phyloP scores from a whole-genome alignment of 345 rosid genomes.

The Chamaenerion angustifolium region DNA sequence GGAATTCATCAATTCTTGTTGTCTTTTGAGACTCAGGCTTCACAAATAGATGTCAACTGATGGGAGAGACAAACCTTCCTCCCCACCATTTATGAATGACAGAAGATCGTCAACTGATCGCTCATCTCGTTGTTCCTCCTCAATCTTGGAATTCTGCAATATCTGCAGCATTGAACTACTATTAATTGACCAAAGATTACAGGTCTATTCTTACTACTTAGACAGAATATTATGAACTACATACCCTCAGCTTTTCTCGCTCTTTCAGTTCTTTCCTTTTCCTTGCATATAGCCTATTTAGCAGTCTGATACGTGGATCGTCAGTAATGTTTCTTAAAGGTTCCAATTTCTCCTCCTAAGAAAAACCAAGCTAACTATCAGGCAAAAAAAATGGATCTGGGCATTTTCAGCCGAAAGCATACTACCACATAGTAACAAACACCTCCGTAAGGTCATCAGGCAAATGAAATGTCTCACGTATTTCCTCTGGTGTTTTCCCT shows the following conservation, averaged over 20 bases:
- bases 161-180: conserved; percentile 2
- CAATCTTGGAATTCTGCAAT: conserved; percentile 53
- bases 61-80: conserved; percentile 30
- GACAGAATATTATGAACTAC: not conserved
- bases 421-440: conserved; percentile 14
- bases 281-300: conserved; percentile 71
- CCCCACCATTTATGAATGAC: conserved; percentile 63
- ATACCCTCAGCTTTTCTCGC: conserved; percentile 62
- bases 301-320: conserved; percentile 77
- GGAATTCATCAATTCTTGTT: too few species aligned
- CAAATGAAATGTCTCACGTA: conserved; percentile 79
- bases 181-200: not conserved
- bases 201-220: not conserved
- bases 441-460: conserved; percentile 97
- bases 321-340: conserved; percentile 66
- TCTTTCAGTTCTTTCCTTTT: conserved; percentile 79
- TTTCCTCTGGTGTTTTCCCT: conserved; percentile 81
- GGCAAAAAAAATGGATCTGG: not conserved
- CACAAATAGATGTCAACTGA: too few species aligned
- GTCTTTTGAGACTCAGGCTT: too few species aligned
- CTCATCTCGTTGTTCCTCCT: conserved; percentile 59
- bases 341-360: conserved; percentile 86
- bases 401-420: conserved; percentile 9
- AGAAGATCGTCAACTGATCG: conserved; percentile 87
- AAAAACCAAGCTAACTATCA: conserved; percentile 4